phyloP scores from a whole-genome alignment of 1,139 yeast species.

The Suhomyces terraborum region DNA sequence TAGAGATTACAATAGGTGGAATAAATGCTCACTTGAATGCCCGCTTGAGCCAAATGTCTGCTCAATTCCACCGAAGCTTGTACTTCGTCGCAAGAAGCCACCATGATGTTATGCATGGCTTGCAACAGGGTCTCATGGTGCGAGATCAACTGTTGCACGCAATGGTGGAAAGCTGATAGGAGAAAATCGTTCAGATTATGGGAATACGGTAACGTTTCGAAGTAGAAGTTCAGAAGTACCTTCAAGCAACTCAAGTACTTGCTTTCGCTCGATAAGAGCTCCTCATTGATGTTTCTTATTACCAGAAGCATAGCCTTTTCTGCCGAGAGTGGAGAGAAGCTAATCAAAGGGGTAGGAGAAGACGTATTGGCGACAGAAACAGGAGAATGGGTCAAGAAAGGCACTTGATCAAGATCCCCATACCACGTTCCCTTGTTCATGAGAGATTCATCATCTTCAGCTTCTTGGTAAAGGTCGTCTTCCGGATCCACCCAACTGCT shows the following conservation, averaged over 20 bases:
- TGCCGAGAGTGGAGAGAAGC: slow-evolving; percentile 16
- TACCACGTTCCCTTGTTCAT: no score
- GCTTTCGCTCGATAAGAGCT: slow-evolving; percentile 50
- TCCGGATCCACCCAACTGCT: no score
- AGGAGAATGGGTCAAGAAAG: background rate
- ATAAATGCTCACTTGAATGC: slow-evolving; percentile 36
- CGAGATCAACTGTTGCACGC: slow-evolving; percentile 24
- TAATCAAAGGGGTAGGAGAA: slow-evolving; percentile 18
- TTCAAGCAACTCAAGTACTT: slow-evolving; percentile 45
- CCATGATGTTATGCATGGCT: no score
- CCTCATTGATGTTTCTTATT: slow-evolving; percentile 41
- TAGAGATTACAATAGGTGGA: slow-evolving; percentile 46
- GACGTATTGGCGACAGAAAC: background rate
- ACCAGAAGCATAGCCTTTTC: slow-evolving; percentile 3
- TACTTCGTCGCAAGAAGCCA: no score
- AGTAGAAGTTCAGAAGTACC: slow-evolving; percentile 39
- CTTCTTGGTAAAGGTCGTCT: no score
- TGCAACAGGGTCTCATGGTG: slow-evolving; percentile 22
- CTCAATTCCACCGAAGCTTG: background rate
- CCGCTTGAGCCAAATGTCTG: slow-evolving; percentile 25
- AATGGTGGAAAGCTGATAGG: slow-evolving; percentile 22
- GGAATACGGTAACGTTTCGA: slow-evolving; percentile 32
- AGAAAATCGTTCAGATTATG: slow-evolving; percentile 31
- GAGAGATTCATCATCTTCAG: no score
- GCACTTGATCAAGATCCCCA: background rate